A percentile compares a stretch with the other conserved stretches of the same genome.
phyloP scores from a whole-genome alignment of 2,329 filamentous ascomycete genomes.

The Cucurbitaria berberidis region DNA sequence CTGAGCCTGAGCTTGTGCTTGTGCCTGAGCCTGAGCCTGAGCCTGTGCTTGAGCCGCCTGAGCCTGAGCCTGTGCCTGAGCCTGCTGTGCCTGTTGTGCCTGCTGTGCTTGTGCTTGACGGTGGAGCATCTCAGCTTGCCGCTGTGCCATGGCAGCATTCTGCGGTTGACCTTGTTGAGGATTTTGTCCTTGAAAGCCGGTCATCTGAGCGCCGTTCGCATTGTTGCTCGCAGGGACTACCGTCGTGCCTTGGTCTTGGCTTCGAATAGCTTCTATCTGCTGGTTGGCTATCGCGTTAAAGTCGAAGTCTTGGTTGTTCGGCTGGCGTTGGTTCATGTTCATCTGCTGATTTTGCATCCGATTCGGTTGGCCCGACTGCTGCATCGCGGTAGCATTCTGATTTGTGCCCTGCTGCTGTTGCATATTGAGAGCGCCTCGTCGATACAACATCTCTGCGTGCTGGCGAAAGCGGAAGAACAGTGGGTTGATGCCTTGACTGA shows the following conservation, averaged over 20 bases:
- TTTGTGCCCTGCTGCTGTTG: constrained; percentile 15
- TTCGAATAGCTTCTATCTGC: constrained; percentile 66
- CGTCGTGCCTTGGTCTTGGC: constrained; percentile 65
- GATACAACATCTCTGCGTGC: constrained; percentile 50
- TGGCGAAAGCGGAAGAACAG: constrained; percentile 59
- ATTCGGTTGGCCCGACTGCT: constrained; percentile 35
- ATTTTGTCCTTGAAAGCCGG: constrained; percentile 39
- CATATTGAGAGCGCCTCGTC: constrained; percentile 27
- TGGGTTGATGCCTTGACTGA: constrained; percentile 56
- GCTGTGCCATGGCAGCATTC: constrained; percentile 36
- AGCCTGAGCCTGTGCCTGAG: constrained; percentile 1
- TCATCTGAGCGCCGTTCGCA: constrained; percentile 51
- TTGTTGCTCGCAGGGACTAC: constrained; percentile 70
- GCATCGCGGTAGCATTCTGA: constrained; percentile 43
- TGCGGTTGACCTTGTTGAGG: constrained; percentile 34
- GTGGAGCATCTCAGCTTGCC: constrained; percentile 29
- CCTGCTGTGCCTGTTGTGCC: constrained; percentile 32
- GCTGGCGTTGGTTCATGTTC: constrained; percentile 36
- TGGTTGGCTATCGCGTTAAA: constrained; percentile 65
- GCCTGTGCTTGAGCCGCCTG: too few species aligned
- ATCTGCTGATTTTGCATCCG: constrained; percentile 38
- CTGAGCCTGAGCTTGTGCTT: constrained; percentile 3
- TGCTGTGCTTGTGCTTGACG: constrained; percentile 15
- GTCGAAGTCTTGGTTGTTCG: constrained; percentile 48
- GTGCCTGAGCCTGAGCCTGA: too few species aligned